phyloP scores from a whole-genome alignment of 2,329 filamentous ascomycete species.

The Beauveria rudraprayagi region DNA sequence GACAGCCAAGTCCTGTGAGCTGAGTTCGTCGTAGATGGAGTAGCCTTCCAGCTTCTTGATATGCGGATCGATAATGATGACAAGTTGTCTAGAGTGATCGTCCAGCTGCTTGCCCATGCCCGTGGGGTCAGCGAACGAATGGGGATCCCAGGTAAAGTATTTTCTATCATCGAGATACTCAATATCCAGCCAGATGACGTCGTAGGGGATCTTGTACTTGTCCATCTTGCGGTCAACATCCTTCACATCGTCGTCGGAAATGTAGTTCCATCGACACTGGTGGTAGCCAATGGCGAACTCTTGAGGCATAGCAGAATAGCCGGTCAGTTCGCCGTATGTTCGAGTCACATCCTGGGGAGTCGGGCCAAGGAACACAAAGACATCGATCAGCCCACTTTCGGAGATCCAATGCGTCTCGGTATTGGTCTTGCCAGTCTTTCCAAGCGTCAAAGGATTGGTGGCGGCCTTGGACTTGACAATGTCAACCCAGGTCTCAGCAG shows the following conservation, averaged over 20 bases:
- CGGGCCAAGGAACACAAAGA: conserved; percentile 91
- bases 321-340: conserved; percentile 82
- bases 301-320: conserved; percentile 83
- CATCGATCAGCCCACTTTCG: conserved; percentile 78
- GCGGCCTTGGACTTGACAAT: conserved; percentile 71
- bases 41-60: conserved; percentile 90
- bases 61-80: conserved; percentile 92
- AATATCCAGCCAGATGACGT: conserved; percentile 98
- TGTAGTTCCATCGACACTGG: conserved; percentile 98
- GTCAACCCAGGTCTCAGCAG: conserved; percentile 95
- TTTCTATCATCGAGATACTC: conserved; percentile 96
- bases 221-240: conserved; percentile 96
- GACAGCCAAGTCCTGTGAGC: conserved; percentile 73
- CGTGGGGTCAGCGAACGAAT: conserved; percentile 79
- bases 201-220: conserved; percentile 90
- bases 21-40: conserved; percentile 68
- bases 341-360: conserved; percentile 74
- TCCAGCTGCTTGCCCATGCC: conserved; percentile 85
- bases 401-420: conserved; percentile 97
- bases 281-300: conserved; percentile 91
- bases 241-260: conserved; percentile 92
- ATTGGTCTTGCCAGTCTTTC: conserved; percentile 57
- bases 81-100: conserved; percentile 77
- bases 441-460: conserved; percentile 70
- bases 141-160: conserved; percentile 94